These are phyloP conservation scores for Penicillium longicatenatum DNA, from an alignment of 495 filamentous ascomycete genomes.

Conservation along the genomic window DNA sequence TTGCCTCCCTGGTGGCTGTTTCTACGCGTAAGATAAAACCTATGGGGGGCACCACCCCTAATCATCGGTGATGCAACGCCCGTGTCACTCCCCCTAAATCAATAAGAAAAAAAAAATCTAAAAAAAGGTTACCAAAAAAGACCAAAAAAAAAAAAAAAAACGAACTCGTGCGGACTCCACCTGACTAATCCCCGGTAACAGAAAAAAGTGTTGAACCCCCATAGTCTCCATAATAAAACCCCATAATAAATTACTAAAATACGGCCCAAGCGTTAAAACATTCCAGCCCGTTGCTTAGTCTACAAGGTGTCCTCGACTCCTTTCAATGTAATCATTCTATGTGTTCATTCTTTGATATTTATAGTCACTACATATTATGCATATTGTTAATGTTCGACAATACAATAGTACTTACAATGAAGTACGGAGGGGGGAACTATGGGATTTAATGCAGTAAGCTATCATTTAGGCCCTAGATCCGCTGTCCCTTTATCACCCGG, in stretches of 20 bases:
- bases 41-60: conserved; percentile 11
- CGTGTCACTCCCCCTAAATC: conserved; percentile 23
- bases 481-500: conserved; percentile 24
- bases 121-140: conserved; percentile 22
- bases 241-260: not conserved
- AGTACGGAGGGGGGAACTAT: not conserved
- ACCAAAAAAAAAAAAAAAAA: conserved; percentile 19
- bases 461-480: not conserved
- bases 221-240: conserved; percentile 1
- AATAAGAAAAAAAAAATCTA: conserved; percentile 22
- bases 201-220: conserved; percentile 1
- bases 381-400: no score
- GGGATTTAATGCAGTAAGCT: conserved; percentile 4
- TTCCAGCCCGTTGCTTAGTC: conserved; percentile 29
- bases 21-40: not conserved
- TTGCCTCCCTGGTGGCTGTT: not conserved
- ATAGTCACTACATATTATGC: no score
- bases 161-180: conserved; percentile 29
- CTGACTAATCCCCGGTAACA: conserved; percentile 14
- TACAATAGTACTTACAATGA: no score
- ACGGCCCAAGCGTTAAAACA: conserved; percentile 21
- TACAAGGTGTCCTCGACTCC: conserved; percentile 9
- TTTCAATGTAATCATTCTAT: no score
- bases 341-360: no score
- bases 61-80: conserved; percentile 31